Evolutionary conservation across 306 rosid species (phyloP), one percentile per base, ranked within the genome.

Genomic region (Lablab purpureus): DNA sequence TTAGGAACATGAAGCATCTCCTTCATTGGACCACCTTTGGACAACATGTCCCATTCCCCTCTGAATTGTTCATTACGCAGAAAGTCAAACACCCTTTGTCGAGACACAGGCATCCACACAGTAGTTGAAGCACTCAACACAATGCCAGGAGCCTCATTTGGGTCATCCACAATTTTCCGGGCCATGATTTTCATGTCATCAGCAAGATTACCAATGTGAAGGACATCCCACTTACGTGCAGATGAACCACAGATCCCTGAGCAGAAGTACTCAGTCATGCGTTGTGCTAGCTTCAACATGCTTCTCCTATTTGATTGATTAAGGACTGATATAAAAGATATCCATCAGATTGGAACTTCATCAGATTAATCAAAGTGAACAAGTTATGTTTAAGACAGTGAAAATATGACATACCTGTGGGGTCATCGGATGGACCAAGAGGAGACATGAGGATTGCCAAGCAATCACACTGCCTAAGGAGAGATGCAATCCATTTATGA

Each of bases 401-500:
- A 49, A 43, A 37, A 63, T 60, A 36, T 40, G 45, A 69, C n/a
- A 60, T 80, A 69, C 98, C 92, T 80, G 88, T 14, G 37, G 87
- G 81, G 52, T 91, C 89, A 18, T 94, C 96, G 3, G 25, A 63
- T 46, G 85, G 80, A 28, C 60, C 6, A 9, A 88, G 40, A 60
- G 92, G 59, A 3, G 92, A 74, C 79, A 84, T 67, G 59, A 88
- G 85, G 69, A 81, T 64, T 17, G 92, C 84, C 82, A 92, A 63
- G 81, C 86, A 80, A 18, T 95, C 96, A 36, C 92, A 92, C 50
- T 87, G 91, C 77, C 99, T 88, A 81, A 83, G 91, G 62, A 95
- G 96, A 74, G 94, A 87, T 69, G 97, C 87, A 19, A 95, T 84
- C 98, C 99, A 95, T 83, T 94, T 84, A 13, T 91, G 88, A 18